Evolutionary conservation across 1,284 basidiomycete species (phyloP), one percentile per base, ranked within the genome.

Genomic region (Caloboletus inedulis): DNA sequence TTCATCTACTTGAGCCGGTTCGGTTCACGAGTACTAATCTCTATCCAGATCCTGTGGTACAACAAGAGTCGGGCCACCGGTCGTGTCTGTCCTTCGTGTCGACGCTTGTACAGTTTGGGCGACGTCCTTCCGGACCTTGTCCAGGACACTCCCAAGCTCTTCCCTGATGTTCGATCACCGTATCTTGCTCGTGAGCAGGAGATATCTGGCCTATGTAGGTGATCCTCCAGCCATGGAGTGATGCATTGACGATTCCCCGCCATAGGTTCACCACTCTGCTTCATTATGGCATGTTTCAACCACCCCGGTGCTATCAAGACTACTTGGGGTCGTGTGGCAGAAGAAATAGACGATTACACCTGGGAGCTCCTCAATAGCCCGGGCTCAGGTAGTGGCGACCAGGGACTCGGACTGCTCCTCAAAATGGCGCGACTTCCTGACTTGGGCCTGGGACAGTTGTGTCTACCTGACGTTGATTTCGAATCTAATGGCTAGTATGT

Each of bases 31-130:
- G 25, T 34, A 43, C 49, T 35, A 5, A 59, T 29, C 16, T 34
- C 31, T n/a, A 18, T 30, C n/a, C 54, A 90, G 88, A 84, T 88
- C n/a, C 59, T 89, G 21, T 90, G 87, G 86, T 90, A 89, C 62
- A 91, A 91, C 72, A 89, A 88, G 69, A 87, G 84, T 63, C 78
- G 88, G 3, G 65, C 74, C 5, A 77, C 73, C 6, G 79, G 82
- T 50, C 80, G 88, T 29, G 77, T 91, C 53, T 91, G 88, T 62
- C 88, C 88, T 3, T 80, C 86, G 0, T 91, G 88, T 64, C 79
- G 83, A 62, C 73, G 88, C 16, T 68, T 89, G 23, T 91, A 89
- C 61, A 74, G 72, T 12, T 68, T 89, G 0, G 86, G 86, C 1
- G 88, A 91, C 51, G 62, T 73, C 1, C 23, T 89, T 0, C 75